Evolutionary conservation across 306 rosid genomes (phyloP).

Genomic region (Pyrus bretschneideri): DNA sequence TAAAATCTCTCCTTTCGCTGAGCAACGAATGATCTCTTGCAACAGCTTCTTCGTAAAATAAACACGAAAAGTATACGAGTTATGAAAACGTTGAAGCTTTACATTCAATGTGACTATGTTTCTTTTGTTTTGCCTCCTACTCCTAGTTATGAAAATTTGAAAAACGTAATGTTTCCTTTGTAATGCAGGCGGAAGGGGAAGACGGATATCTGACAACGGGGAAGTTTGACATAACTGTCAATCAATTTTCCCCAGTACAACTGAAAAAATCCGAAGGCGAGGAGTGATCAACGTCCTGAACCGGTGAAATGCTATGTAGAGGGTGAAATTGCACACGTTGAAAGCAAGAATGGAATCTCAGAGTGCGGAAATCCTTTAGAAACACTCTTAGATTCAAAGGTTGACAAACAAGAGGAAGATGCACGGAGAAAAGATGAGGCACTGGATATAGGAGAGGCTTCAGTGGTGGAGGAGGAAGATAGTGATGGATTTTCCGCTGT

Average conservation of each 20-base stretch:
- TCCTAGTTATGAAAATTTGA: too few species aligned
- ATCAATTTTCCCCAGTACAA: not conserved
- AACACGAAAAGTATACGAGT: not conserved
- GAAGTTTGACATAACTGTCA: conserved; percentile 11
- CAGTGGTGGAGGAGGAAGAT: not conserved
- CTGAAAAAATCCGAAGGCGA: not conserved
- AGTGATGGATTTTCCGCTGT: not conserved
- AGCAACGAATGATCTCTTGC: too few species aligned
- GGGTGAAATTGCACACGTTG: not conserved
- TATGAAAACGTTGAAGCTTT: too few species aligned
- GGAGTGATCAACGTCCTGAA: not conserved
- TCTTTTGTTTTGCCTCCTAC: too few species aligned
- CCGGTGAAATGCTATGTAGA: not conserved
- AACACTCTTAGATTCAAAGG: conserved; percentile 10
- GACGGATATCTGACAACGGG: conserved; percentile 1
- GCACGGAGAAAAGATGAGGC: not conserved
- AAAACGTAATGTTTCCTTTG: not conserved
- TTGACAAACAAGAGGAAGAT: conserved; percentile 1
- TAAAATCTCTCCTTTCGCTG: not conserved
- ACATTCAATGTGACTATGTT: too few species aligned
- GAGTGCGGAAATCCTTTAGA: conserved; percentile 10
- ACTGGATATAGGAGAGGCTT: conserved; percentile 7
- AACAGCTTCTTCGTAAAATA: too few species aligned
- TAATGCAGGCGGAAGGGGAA: conserved; percentile 26
- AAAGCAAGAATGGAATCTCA: not conserved